phyloP scores from a whole-genome alignment of 495 filamentous ascomycete genomes.

The Choiromyces venosus region DNA sequence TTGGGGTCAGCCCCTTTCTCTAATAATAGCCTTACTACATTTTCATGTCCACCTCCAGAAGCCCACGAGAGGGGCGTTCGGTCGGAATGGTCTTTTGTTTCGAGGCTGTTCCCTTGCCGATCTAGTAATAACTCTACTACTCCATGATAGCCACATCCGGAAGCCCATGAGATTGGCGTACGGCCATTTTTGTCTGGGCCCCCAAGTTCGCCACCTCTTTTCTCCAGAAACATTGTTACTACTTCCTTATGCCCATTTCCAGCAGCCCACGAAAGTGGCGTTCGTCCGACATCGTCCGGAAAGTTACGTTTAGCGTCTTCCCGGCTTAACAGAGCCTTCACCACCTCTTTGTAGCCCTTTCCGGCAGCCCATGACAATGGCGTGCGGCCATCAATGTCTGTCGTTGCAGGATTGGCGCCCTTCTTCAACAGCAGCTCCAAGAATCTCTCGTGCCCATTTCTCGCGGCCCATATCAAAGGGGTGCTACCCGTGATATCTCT shows the following conservation, averaged over 20 bases:
- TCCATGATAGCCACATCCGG: constrained; percentile 42
- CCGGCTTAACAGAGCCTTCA: too few relatives aligned
- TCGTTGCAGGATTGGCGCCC: constrained; percentile 9
- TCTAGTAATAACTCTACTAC: constrained; percentile 34
- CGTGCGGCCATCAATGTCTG: constrained; percentile 4
- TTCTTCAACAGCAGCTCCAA: constrained; percentile 34
- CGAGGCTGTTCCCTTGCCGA: constrained; percentile 1
- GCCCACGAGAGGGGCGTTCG: constrained; percentile 39
- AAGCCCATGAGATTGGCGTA: constrained; percentile 45
- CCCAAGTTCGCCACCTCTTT: not conserved
- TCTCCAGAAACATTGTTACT: constrained; percentile 9
- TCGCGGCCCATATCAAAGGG: constrained; percentile 34
- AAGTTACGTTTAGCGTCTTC: too few relatives aligned
- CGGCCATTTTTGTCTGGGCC: constrained; percentile 23
- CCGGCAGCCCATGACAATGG: too few relatives aligned
- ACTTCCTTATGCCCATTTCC: constrained; percentile 14
- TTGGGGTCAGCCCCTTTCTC: constrained; percentile 13
- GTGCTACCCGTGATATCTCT: constrained; percentile 34
- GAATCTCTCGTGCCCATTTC: constrained; percentile 25
- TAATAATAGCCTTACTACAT: constrained; percentile 32
- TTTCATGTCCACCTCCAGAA: constrained; percentile 24
- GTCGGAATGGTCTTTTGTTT: constrained; percentile 29
- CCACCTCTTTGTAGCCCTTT: too few relatives aligned
- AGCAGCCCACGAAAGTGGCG: constrained; percentile 29
- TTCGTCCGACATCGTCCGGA: too few relatives aligned